These are phyloP conservation scores for Bifiguratus adelaidae DNA, from an alignment of 192 early-diverging fungal species.

Conservation along the genomic window DNA sequence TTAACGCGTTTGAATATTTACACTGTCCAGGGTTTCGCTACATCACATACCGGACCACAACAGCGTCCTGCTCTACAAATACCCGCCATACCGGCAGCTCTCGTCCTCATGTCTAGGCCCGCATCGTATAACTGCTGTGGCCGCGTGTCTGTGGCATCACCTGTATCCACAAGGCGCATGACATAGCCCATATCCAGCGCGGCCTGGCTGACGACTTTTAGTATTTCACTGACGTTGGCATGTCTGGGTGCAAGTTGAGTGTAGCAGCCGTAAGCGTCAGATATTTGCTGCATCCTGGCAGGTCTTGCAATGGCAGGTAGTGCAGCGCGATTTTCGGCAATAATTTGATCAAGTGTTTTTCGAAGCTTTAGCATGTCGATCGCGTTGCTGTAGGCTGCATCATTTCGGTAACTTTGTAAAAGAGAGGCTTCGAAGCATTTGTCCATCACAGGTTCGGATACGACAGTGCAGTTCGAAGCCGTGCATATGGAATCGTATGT, in stretches of 20 bases:
- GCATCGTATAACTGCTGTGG: not conserved
- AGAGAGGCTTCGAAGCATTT: not conserved
- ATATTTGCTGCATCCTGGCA: not conserved
- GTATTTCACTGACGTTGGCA: not conserved
- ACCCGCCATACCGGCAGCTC: not conserved
- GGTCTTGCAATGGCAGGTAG: no score
- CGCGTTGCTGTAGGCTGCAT: not conserved
- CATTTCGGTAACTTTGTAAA: not conserved
- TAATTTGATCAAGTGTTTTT: not conserved
- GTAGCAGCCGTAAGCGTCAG: not conserved
- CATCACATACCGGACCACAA: not conserved
- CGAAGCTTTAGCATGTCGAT: not conserved
- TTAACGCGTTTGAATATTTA: not conserved
- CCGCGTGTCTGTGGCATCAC: not conserved
- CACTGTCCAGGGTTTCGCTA: not conserved
- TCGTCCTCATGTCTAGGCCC: not conserved
- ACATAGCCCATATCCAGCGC: not conserved
- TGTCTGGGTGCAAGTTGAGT: not conserved
- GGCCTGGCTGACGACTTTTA: not conserved
- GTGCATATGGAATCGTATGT: no score
- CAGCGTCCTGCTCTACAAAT: not conserved
- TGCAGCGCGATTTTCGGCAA: not conserved
- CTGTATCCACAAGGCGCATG: not conserved
- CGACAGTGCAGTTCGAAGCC: no score
- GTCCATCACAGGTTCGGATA: no score